phyloP scores from a whole-genome alignment of 805 yeast species.

The Yamadazyma olivae region DNA sequence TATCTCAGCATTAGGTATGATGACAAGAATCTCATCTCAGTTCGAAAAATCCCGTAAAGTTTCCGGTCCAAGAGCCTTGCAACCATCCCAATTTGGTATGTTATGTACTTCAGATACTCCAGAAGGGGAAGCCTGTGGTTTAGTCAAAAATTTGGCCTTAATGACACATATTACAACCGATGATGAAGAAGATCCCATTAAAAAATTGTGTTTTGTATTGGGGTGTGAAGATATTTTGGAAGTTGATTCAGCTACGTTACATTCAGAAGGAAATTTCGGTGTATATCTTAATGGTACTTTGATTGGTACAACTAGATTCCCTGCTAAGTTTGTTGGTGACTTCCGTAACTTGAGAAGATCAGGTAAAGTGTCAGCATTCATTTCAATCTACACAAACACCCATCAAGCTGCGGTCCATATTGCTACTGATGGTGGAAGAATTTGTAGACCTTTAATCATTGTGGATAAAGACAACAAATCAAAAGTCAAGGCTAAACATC shows the following conservation, averaged over 20 bases:
- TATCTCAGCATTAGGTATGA: slow-evolving; percentile 96
- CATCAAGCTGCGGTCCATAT: slow-evolving; percentile 94
- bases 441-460: slow-evolving; percentile 93
- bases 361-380: slow-evolving; percentile 84
- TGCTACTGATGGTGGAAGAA: slow-evolving; percentile 98
- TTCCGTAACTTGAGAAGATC: slow-evolving; percentile 81
- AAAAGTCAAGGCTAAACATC: slow-evolving; percentile 69
- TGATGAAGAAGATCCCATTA: slow-evolving; percentile 90
- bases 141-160: slow-evolving; percentile 92
- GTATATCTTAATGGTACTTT: slow-evolving; percentile 92
- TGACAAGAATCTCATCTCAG: slow-evolving; percentile 99
- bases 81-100: slow-evolving; percentile 99
- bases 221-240: slow-evolving; percentile 88
- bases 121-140: slow-evolving; percentile 99
- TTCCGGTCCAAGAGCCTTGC: slow-evolving; percentile 97
- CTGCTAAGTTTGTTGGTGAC: slow-evolving; percentile 72
- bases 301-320: slow-evolving; percentile 84
- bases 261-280: slow-evolving; percentile 74
- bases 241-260: slow-evolving; percentile 80
- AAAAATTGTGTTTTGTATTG: slow-evolving; percentile 67
- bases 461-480: slow-evolving; percentile 65
- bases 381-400: slow-evolving; percentile 83
- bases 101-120: slow-evolving; percentile 98
- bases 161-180: slow-evolving; percentile 99
- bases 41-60: slow-evolving; percentile 97